Base-by-base conservation (phyloP, 768 basidiomycete species). In the Tylopilus intermedius region DNA sequence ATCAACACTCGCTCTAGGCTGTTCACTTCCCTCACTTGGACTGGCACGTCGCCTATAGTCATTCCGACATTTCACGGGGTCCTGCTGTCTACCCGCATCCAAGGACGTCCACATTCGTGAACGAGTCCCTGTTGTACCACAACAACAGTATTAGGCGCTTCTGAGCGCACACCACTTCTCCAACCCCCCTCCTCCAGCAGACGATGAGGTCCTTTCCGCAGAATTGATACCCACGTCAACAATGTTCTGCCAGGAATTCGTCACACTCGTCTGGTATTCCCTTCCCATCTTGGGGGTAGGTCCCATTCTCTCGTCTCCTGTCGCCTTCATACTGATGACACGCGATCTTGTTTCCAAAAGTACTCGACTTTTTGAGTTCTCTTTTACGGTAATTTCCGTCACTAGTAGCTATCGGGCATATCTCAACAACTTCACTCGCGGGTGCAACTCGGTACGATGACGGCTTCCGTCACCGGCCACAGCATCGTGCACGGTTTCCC, bases 351-450 rank as follows among this genome's bases (percentile, higher is more conserved):
- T 29, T 14, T 45, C 42, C 11, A 39, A 90, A 33, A 33, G 90
- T 6, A 85, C 90, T 3, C 86, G 89, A 56, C 47, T 91, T 18
- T 76, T 90, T 18, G 94, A 98, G 65, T 94, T 30, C 29, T 30
- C 29, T 30, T 30, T 30, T 30, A 30, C 2, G 2, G 6, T 30
- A 30, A 6, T 7, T 30, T 30, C 29, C 7, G 29, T 30, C 29
- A 30, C n/a, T n/a, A n/a, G n/a, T 30, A 30, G 9, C 29, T 6
- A 30, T 30, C 29, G 29, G 29, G 3, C 29, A 30, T 30, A 30
- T 30, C 2, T 30, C 29, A 4, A 30, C 29, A 30, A 9, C 29
- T 30, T 2, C 29, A 30, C 29, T 30, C 29, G 29, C 29, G 9
- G 29, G 29, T 6, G 2, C 29, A 1, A 30, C 29, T 30, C 7